Evolutionary conservation across 768 basidiomycete species (phyloP), one percentile per base, ranked within the genome.

Genomic region (Kockovaella imperatae): DNA sequence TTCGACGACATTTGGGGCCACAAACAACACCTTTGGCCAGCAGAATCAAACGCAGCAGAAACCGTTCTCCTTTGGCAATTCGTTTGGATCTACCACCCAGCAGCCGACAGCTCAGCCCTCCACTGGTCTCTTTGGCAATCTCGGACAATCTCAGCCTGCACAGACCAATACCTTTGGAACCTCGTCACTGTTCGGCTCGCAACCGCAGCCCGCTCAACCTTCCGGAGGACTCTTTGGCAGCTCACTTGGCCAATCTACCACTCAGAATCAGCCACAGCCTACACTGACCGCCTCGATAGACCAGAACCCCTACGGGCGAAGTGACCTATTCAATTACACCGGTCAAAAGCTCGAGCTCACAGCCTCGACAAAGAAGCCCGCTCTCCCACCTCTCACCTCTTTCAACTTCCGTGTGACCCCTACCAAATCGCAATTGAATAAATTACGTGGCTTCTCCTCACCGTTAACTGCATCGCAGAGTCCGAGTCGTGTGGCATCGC

Each of bases 271-370:
- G 30, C 69, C 66, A 41, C 54, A 61, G 28, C 51, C 54, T 13
- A 70, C 77, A 0, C 74, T 93, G 45, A 84, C 83, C 7, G 86
- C 88, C 1, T 90, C 90, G 17, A 87, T 96, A 62, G 83, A 85
- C 23, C 85, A 91, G 68, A 74, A 74, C 54, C 69, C 73, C 0
- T 75, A 75, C 60, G 74, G 73, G 24, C 64, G 63, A 49, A 73
- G 71, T 52, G 67, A 71, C 4, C 66, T 75, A 20, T 74, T 75
- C 47, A 47, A 54, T 15, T 66, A 68, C 50, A 57, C 64, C 36
- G 59, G 64, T 31, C 66, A 58, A 29, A 62, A 62, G 35, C 54
- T 64, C 24, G 63, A 64, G 28, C 54, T 54, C 41, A 48, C 66
- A 42, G 50, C 55, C 8, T 59, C 63, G 41, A 51, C 62, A 42